Percentiles rank a stretch among this genome's conserved stretches.
phyloP scores from a whole-genome alignment of 2,329 filamentous ascomycete genomes.

The Penicillium vulpinum region DNA sequence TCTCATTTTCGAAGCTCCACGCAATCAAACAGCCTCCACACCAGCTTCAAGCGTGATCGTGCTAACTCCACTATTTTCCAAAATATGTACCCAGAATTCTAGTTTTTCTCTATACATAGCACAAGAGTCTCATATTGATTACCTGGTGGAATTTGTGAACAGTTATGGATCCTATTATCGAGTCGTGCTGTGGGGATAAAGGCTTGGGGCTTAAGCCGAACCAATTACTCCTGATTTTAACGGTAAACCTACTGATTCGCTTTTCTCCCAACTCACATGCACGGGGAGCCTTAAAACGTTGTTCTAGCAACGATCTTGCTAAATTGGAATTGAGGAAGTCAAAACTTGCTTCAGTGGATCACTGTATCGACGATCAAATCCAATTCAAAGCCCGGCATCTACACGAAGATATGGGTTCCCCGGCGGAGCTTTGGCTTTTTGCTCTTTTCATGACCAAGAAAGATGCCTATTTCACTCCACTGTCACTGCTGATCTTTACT shows the following conservation, averaged over 20 bases:
- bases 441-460: conserved; percentile 8
- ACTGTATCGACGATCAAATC: conserved; percentile 19
- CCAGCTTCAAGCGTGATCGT: neutral
- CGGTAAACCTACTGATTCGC: neutral
- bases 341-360: conserved; percentile 15
- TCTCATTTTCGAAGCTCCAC: neutral
- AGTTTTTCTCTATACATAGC: neutral
- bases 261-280: neutral
- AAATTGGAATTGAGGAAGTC: conserved; percentile 6
- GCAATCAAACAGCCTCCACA: neutral
- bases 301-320: conserved; percentile 16
- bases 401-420: conserved; percentile 5
- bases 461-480: conserved; percentile 12
- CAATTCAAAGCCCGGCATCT: neutral
- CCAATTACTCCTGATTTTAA: neutral
- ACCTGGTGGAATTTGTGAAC: neutral
- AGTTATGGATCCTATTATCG: neutral
- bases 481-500: conserved; percentile 19
- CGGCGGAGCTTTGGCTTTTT: conserved; percentile 10
- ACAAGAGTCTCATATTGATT: neutral
- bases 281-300: conserved; percentile 7
- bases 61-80: neutral
- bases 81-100: neutral
- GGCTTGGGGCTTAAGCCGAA: neutral
- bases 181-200: neutral